These are phyloP conservation scores for Microstegium vimineum DNA, from an alignment of 176 grass and related monocot species.

Conservation along the genomic window DNA sequence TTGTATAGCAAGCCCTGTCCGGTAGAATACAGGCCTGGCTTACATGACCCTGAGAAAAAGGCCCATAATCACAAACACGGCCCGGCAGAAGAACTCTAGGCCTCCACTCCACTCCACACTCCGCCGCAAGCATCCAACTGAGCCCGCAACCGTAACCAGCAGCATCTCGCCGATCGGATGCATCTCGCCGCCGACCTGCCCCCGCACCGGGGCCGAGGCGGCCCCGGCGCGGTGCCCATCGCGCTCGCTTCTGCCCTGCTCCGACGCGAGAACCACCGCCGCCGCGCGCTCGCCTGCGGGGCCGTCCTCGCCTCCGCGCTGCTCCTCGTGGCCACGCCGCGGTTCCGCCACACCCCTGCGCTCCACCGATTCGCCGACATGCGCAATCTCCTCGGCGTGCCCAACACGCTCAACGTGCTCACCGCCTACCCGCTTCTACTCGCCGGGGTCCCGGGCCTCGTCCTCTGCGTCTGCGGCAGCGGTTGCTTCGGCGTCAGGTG, in stretches of 20 bases:
- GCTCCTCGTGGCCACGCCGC: conserved; percentile 74
- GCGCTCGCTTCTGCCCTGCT: conserved; percentile 6
- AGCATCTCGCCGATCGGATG: conserved; percentile 20
- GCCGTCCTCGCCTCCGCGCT: conserved; percentile 44
- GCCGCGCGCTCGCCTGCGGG: conserved; percentile 47
- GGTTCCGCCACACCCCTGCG: conserved; percentile 71
- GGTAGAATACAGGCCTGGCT: no score
- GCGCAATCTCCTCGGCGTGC: conserved; percentile 94
- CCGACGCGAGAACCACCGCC: conserved; percentile 31
- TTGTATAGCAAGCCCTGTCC: no score
- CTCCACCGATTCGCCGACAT: conserved; percentile 97
- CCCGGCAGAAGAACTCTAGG: conserved; percentile 11
- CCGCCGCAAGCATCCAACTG: no score
- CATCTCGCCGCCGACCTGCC: conserved; percentile 40
- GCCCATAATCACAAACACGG: neutral
- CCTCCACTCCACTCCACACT: neutral
- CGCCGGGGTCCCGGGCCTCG: conserved; percentile 67
- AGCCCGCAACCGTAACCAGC: neutral
- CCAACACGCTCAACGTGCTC: conserved; percentile 94
- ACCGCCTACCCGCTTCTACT: conserved; percentile 86
- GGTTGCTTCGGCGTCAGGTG: conserved; percentile 94
- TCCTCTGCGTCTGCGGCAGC: conserved; percentile 73
- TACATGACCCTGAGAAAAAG: no score
- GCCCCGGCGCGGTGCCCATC: conserved; percentile 25
- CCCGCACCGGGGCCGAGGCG: conserved; percentile 23